Evolutionary conservation across 345 rosid species (phyloP).

Genomic region (Garcia nutans): DNA sequence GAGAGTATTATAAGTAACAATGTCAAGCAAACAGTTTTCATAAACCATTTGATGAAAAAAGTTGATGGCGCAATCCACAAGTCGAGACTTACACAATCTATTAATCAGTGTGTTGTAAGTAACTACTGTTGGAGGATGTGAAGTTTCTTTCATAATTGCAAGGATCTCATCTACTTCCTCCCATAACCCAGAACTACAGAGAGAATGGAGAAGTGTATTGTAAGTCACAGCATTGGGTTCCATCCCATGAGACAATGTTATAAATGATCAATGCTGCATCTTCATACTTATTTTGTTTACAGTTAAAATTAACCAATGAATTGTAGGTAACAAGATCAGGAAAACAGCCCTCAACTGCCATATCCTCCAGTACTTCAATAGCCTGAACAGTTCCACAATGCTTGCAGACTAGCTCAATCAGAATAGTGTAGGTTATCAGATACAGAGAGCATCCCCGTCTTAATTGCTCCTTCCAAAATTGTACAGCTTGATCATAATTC

Average conservation of each 20-base stretch:
- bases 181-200: slow-evolving; percentile 61
- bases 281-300: slow-evolving; percentile 57
- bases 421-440: slow-evolving; percentile 60
- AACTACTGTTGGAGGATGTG: slow-evolving; percentile 52
- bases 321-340: slow-evolving; percentile 78
- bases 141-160: slow-evolving; percentile 51
- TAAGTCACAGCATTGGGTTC: slow-evolving; percentile 66
- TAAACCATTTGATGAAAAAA: slow-evolving; percentile 62
- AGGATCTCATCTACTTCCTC: slow-evolving; percentile 70
- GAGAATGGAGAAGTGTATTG: slow-evolving; percentile 74
- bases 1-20: slow-evolving; percentile 75
- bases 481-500: slow-evolving; percentile 54
- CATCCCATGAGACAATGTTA: slow-evolving; percentile 59
- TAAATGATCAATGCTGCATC: slow-evolving; percentile 54
- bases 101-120: slow-evolving; percentile 83
- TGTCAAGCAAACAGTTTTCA: slow-evolving; percentile 52
- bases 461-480: slow-evolving; percentile 68
- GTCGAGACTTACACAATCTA: slow-evolving; percentile 71
- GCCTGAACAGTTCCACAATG: slow-evolving; percentile 66
- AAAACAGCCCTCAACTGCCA: slow-evolving; percentile 71
- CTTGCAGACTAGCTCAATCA: slow-evolving; percentile 74
- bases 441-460: slow-evolving; percentile 73
- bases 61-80: slow-evolving; percentile 60
- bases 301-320: slow-evolving; percentile 57
- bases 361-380: slow-evolving; percentile 71